Conservation (phyloP, 176 grass and related monocot genomes). For the Cenchrus purpureus region DNA sequence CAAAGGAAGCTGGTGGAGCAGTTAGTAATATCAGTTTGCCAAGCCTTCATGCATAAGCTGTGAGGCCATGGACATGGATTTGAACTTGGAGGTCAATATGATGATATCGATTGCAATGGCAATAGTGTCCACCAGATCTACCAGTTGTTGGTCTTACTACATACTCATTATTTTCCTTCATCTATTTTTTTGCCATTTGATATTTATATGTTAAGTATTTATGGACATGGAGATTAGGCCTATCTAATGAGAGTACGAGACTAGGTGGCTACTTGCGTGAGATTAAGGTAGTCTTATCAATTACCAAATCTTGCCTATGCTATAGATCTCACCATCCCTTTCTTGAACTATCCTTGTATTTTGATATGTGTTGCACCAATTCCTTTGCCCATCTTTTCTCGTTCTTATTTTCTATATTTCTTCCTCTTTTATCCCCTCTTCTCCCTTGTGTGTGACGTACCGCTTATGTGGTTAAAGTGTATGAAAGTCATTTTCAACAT, state of each 20-base stretch:
- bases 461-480: background rate
- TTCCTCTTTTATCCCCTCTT: fast-evolving
- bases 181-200: background rate
- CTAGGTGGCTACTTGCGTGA: background rate
- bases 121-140: too few relatives aligned
- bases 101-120: too few relatives aligned
- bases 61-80: too few relatives aligned
- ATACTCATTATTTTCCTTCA: too few relatives aligned
- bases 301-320: background rate
- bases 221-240: too few relatives aligned
- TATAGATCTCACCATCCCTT: background rate
- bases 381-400: background rate
- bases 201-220: background rate
- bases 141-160: too few relatives aligned
- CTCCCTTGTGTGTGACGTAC: background rate
- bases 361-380: too few relatives aligned
- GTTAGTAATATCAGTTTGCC: too few relatives aligned
- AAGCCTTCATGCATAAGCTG: too few relatives aligned
- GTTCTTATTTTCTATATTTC: background rate
- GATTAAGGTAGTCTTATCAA: background rate
- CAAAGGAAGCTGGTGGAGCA: too few relatives aligned
- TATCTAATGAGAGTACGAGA: background rate
- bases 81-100: too few relatives aligned
- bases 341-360: background rate
- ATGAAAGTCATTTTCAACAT: background rate